A percentile compares a stretch with the other conserved stretches of the same genome.
Conservation (phyloP, 805 yeast genomes). For the Zygosaccharomyces bailii region DNA sequence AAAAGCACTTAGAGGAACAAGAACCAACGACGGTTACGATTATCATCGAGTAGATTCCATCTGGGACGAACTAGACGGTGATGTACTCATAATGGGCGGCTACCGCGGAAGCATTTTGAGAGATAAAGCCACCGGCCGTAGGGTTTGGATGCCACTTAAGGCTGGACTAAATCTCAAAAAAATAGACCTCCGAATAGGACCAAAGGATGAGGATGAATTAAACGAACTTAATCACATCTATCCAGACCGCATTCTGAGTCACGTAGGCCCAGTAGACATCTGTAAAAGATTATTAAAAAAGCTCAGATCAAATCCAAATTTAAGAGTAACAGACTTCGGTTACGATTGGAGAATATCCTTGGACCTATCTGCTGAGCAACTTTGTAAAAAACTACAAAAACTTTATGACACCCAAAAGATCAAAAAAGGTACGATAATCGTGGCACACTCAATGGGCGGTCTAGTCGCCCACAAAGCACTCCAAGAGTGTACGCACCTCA, state of each 20-base stretch:
- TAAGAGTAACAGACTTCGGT: slow-evolving; percentile 71
- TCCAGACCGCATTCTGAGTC: slow-evolving; percentile 75
- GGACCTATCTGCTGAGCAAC: slow-evolving; percentile 49
- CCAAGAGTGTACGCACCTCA: slow-evolving; percentile 60
- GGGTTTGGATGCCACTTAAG: slow-evolving; percentile 84
- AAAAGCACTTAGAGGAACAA: slow-evolving; percentile 21
- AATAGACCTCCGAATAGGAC: slow-evolving; percentile 69
- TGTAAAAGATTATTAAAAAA: slow-evolving; percentile 57
- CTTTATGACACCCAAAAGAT: slow-evolving; percentile 38
- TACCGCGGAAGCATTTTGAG: slow-evolving; percentile 79
- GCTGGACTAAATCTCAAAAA: slow-evolving; percentile 77
- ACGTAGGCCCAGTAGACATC: slow-evolving; percentile 85
- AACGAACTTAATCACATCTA: slow-evolving; percentile 49
- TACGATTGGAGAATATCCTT: slow-evolving; percentile 89
- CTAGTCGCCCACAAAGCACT: slow-evolving; percentile 76
- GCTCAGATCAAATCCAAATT: slow-evolving; percentile 52
- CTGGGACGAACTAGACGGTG: slow-evolving; percentile 66
- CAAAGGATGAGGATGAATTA: slow-evolving; percentile 64
- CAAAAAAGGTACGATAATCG: slow-evolving; percentile 60
- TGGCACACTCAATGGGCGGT: slow-evolving; percentile 97
- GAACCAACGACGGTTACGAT: slow-evolving; percentile 28
- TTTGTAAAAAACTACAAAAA: slow-evolving; percentile 46
- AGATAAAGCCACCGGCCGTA: slow-evolving; percentile 56
- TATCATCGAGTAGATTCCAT: slow-evolving; percentile 39
- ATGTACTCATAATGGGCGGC: slow-evolving; percentile 80